Evolutionary conservation across 805 yeast genomes (phyloP), one percentile per base, ranked within the genome.

Genomic region (Wickerhamiella australiensis): DNA sequence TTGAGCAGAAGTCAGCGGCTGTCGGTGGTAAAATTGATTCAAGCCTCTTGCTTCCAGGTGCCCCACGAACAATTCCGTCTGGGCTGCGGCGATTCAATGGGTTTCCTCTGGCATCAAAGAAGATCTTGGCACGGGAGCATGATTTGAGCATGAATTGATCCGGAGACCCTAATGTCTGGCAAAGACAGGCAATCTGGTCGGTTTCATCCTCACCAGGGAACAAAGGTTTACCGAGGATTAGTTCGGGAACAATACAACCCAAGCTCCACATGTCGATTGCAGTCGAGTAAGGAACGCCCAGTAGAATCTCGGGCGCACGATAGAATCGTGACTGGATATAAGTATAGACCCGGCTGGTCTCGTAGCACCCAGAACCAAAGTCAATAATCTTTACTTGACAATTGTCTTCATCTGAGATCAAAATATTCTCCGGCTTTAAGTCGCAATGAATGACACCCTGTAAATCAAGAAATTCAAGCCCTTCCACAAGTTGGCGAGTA

Each of bases 241-340:
- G 80, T 67, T 92, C 98, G 12, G 96, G 96, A 53, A 92, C 69
- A 31, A 92, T 95, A 69, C 98, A 90, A 1, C 97, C 99, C 52
- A 90, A 71, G 15, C 96, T 95, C 99, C 99, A 92, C 59, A 88
- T 82, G 65, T 92, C 99, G 52, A 92, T 90, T 61, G 87, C 85
- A 2, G 94, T 81, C 3, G 94, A 78, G 65, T 92, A 92, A 35
- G 80, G 75, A 52, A 88, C 78, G 1, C 98, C 98, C 50, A 92
- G 79, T 61, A 92, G 84, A 53, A 92, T 74, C 65, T 92, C 99
- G 0, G 99, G 99, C 1, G 97, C 94, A 58, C 96, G 76, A 67
- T 88, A 88, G 65, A 87, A 92, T 59, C 98, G 78, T 21, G 96
- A 86, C 66, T 96, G 94, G 52, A 92, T 92, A 63, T 92, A 92